Evolutionary conservation across 306 rosid genomes (phyloP).

Genomic region (Casuarina cunninghamiana): DNA sequence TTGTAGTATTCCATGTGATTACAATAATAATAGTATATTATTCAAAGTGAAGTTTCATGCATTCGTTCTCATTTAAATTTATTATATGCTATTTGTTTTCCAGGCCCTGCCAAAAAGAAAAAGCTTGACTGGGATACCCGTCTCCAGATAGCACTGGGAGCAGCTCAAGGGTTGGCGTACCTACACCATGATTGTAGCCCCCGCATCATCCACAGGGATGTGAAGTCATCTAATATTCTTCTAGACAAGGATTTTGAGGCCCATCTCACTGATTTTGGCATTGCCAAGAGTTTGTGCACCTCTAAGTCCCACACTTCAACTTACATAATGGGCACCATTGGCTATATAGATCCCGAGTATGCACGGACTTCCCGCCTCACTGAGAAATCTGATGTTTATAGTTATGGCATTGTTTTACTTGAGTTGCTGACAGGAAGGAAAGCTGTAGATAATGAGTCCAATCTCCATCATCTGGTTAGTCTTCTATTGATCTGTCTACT

Average conservation of each 20-base stretch:
- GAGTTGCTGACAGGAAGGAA: slow-evolving; percentile 90
- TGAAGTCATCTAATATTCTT: slow-evolving; percentile 86
- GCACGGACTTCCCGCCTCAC: slow-evolving; percentile 93
- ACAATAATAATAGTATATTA: background rate
- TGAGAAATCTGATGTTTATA: slow-evolving; percentile 92
- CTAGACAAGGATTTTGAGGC: slow-evolving; percentile 87
- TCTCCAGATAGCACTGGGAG: slow-evolving; percentile 79
- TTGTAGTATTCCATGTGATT: background rate
- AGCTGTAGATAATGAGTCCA: slow-evolving; percentile 88
- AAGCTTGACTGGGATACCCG: slow-evolving; percentile 85
- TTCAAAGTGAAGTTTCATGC: background rate
- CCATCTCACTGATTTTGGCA: slow-evolving; percentile 91
- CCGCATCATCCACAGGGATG: slow-evolving; percentile 90
- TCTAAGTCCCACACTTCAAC: slow-evolving; percentile 86
- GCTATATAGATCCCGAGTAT: slow-evolving; percentile 96
- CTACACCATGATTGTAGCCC: slow-evolving; percentile 94
- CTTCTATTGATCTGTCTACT: background rate
- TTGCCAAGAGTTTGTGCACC: slow-evolving; percentile 80
- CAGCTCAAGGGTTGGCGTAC: slow-evolving; percentile 93
- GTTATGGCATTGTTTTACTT: slow-evolving; percentile 89
- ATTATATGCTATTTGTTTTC: background rate
- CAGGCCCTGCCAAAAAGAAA: slow-evolving; percentile 70
- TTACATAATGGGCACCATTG: slow-evolving; percentile 88
- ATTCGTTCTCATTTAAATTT: background rate
- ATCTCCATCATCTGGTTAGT: slow-evolving; percentile 87